Evolutionary conservation across 2,329 filamentous ascomycete species (phyloP), one percentile per base, ranked within the genome.

Genomic region (Penicillium carneum): DNA sequence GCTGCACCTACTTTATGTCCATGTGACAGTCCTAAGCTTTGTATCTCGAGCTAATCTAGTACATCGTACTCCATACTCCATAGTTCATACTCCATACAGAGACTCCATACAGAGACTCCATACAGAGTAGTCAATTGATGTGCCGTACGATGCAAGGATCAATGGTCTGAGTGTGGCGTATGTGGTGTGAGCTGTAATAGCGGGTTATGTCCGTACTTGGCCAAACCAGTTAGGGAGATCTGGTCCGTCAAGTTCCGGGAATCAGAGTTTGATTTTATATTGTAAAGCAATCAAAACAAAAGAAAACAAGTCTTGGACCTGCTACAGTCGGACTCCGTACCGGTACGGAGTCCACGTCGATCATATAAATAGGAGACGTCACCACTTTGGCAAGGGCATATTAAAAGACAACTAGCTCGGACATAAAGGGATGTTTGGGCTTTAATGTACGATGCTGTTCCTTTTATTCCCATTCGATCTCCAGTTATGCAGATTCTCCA

Each of bases 91-190:
- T 23, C 20, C 20, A 23, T 23, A 23, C 20, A 23, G 20, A 23
- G 20, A 23, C 20, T 23, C 20, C 20, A 23, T 23, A 23, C 20
- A 23, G 20, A 23, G 20, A 20, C 20, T 9, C 8, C 7, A 31
- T 31, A 36, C 34, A 14, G 2, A 0, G 14, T 38, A 38, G 14
- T 38, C 16, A 38, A 18, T 20, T 18, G 10, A 31, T 50, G 26
- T n/a, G 26, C 39, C 18, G 38, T 54, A 48, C 18, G 16, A 38
- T 53, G 42, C 52, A 53, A 53, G 50, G 50, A 55, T 47, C 18
- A 33, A 7, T 51, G 39, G 51, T 34, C 16, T 47, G 31, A 38
- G 52, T 29, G 52, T 55, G 52, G 52, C 20, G 43, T 23, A 33
- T 49, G 47, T 43, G 48, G 34, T 29, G 26, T 34, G 48, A 49